Conservation (phyloP, 2,329 filamentous ascomycete genomes). For the Decorospora gaudefroyi region DNA sequence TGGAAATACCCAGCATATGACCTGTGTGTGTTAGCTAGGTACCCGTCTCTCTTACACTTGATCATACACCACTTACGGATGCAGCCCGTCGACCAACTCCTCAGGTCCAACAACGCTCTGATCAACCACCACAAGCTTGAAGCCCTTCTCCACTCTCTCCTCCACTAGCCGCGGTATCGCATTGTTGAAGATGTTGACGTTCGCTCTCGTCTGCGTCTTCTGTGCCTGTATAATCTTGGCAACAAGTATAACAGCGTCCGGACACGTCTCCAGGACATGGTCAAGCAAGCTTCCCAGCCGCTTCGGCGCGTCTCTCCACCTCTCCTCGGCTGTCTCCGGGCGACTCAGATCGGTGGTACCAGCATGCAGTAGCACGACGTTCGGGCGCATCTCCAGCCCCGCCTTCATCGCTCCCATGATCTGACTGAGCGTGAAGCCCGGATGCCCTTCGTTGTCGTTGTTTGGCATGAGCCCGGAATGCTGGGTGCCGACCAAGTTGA, state of each 20-base stretch:
- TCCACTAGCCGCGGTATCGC: constrained; percentile 29
- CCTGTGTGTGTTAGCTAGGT: constrained; percentile 12
- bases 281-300: constrained; percentile 44
- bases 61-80: constrained; percentile 28
- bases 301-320: constrained; percentile 34
- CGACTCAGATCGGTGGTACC: constrained; percentile 33
- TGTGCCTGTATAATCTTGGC: constrained; percentile 42
- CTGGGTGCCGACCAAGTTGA: constrained; percentile 42
- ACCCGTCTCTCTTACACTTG: not conserved
- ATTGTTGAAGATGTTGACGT: constrained; percentile 31
- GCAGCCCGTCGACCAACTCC: constrained; percentile 34
- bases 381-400: constrained; percentile 24
- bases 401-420: constrained; percentile 24
- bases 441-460: constrained; percentile 43
- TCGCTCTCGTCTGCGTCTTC: constrained; percentile 17
- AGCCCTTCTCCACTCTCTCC: constrained; percentile 22
- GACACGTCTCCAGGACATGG: constrained; percentile 33
- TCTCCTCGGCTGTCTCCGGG: constrained; percentile 16
- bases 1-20: constrained; percentile 34
- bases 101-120: constrained; percentile 18
- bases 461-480: constrained; percentile 41
- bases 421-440: constrained; percentile 38
- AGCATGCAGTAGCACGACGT: constrained; percentile 31
- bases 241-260: constrained; percentile 45
- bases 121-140: constrained; percentile 37